Conservation (phyloP, 371 early-diverging fungal genomes). For the Thermomucor indicae-seudaticae region DNA sequence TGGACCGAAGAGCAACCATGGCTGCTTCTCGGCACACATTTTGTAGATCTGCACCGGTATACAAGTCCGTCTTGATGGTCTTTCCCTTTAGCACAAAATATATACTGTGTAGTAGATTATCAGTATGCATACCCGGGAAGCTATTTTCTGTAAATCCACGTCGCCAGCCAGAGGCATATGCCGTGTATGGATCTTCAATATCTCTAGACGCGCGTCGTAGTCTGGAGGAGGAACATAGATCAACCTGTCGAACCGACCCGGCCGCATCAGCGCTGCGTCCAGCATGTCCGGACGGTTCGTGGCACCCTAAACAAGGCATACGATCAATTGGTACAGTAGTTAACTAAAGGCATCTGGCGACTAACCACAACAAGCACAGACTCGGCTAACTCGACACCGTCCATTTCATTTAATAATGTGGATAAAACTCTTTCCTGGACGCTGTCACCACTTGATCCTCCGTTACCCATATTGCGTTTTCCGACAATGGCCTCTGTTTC, state of each 20-base stretch:
- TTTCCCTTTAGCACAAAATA: conserved; percentile 9
- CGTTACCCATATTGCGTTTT: conserved; percentile 73
- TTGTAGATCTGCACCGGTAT: conserved; percentile 97
- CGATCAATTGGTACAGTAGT: neutral
- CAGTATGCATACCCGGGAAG: conserved; percentile 39
- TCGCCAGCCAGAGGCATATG: conserved; percentile 67
- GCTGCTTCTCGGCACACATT: conserved; percentile 97
- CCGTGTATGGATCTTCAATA: conserved; percentile 82
- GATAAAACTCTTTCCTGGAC: conserved; percentile 89
- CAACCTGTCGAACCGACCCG: conserved; percentile 93
- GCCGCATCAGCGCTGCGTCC: conserved; percentile 92
- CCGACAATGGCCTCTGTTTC: conserved; percentile 99
- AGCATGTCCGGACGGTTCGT: conserved; percentile 98
- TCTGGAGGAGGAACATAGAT: conserved; percentile 95
- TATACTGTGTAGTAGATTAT: neutral
- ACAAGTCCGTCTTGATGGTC: conserved; percentile 84
- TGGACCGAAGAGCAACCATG: conserved; percentile 70
- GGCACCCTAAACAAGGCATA: conserved; percentile 60
- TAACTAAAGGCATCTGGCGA: neutral
- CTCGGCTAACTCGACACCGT: conserved; percentile 80
- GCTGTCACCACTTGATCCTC: conserved; percentile 63
- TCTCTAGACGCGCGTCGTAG: conserved; percentile 68
- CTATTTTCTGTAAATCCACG: conserved; percentile 71
- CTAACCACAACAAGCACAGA: conserved; percentile 77
- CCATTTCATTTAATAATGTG: conserved; percentile 96